phyloP scores from a whole-genome alignment of 2,329 filamentous ascomycete genomes.

The Pseudocercospora macadamiae region DNA sequence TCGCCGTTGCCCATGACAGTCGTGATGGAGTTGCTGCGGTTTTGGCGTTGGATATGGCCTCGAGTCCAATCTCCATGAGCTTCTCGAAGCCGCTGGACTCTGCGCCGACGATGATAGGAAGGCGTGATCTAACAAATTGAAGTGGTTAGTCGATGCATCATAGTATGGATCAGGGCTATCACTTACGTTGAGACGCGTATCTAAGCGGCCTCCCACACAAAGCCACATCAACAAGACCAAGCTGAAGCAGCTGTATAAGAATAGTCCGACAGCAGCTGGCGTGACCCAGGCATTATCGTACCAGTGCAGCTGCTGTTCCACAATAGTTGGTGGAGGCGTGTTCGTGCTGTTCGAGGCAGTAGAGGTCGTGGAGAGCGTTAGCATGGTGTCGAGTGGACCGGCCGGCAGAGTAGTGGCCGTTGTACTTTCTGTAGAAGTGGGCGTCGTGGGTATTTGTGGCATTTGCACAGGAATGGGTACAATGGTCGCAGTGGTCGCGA shows the following conservation, averaged over 20 bases:
- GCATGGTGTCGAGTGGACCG: no score
- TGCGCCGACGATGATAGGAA: not conserved
- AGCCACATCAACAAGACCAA: constrained; percentile 3
- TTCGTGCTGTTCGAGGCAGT: no score
- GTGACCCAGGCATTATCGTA: not conserved
- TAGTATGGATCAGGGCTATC: not conserved
- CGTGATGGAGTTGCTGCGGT: not conserved
- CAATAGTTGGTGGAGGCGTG: not conserved
- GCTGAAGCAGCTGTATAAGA: constrained; percentile 11
- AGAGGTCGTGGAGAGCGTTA: no score
- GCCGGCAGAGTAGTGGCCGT: no score
- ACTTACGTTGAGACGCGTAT: constrained; percentile 10
- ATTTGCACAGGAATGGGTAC: no score
- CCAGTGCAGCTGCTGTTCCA: not conserved
- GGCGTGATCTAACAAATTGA: not conserved
- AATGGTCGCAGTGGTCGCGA: no score
- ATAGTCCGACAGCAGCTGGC: not conserved
- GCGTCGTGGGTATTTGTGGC: no score
- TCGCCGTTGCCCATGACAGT: constrained; percentile 16
- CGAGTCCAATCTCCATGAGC: not conserved
- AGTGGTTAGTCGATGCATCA: not conserved
- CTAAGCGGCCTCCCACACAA: constrained; percentile 8
- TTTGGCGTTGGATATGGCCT: not conserved
- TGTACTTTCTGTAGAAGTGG: no score
- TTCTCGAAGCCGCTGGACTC: not conserved